Base-by-base conservation (phyloP, 352 stramenopile genomes). In the Aphanomyces stellatus region DNA sequence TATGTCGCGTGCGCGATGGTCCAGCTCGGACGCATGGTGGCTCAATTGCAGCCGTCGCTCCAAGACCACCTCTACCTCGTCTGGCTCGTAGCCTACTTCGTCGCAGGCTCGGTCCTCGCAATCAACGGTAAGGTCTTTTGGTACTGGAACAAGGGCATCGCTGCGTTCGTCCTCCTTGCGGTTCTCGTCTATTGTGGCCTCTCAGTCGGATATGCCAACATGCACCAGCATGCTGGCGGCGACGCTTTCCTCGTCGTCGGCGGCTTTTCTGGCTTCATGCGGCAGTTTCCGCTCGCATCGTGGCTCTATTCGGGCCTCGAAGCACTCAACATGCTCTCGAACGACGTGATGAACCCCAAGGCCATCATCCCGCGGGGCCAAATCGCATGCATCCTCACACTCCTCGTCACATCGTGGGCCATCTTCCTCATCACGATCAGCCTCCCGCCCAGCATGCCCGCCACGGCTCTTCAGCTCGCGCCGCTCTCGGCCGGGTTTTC, bases 361-460 rank as follows among this genome's bases (percentile, higher is more conserved):
- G 27, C 10, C 7, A 35, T 51, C 35, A 73, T 79, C 43, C 73
- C 73, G 15, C 62, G 48, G 19, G 73, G 60, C 4, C 73, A 79
- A 60, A 28, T 72, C 49, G 35, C 37, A 10, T 76, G 59, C 33
- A 64, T 76, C 31, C 4, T 72, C 13, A 55, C 67, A 46, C 70
- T 76, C 34, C 70, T 76, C 40, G 28, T 62, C 27, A 53, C 62
- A 3, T 65, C 56, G 10, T 30, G 67, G 41, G 40, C 70, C 22
- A 66, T 75, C 35, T 72, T 75, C 19, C 57, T 76, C 31, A 70
- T 76, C 19, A 65, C 72, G 1, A 67, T 76, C 5, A 65, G 68
- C 2, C 48, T 75, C 24, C 57, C 69, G 7, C 72, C 72, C 3
- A 33, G 60, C 2, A 46, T 48, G 13, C 17, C 30, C 24, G 1